These are phyloP conservation scores for Typha latifolia DNA, from an alignment of 176 grass and related monocot species.

Conservation along the genomic window DNA sequence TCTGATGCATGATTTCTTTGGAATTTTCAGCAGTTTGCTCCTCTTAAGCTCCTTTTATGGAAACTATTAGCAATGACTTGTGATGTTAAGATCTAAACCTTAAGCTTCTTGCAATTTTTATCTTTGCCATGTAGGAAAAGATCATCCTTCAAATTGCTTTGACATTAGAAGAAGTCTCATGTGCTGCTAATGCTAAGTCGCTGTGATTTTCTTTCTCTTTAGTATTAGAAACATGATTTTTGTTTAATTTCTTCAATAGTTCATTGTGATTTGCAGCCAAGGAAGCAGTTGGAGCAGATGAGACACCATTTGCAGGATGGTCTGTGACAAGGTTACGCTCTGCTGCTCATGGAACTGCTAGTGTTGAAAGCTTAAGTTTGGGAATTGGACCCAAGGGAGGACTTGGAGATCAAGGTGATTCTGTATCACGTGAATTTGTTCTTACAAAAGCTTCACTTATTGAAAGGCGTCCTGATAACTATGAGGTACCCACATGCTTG, in stretches of 20 bases:
- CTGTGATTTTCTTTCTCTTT: background rate
- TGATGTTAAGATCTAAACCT: no score
- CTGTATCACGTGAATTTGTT: constrained; percentile 90
- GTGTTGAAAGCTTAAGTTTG: constrained; percentile 69
- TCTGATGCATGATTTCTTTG: no score
- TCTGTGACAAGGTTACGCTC: constrained; percentile 90
- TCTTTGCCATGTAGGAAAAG: no score
- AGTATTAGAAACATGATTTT: background rate
- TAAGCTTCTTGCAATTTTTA: no score
- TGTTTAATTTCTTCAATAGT: constrained; percentile 35
- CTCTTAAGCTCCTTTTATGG: no score
- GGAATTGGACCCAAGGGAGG: constrained; percentile 91
- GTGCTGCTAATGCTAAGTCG: background rate
- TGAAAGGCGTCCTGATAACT: constrained; percentile 92
- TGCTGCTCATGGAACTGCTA: constrained; percentile 79
- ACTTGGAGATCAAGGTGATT: constrained; percentile 92
- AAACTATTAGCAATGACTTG: no score
- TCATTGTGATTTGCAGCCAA: constrained; percentile 51
- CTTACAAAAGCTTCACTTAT: constrained; percentile 78
- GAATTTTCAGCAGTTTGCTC: no score
- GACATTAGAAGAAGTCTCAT: background rate
- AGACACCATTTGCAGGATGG: constrained; percentile 91
- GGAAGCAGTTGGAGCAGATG: constrained; percentile 94
- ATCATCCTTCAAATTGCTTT: background rate
- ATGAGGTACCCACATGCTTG: constrained; percentile 47